Evolutionary conservation across 192 early-diverging fungal genomes (phyloP), one percentile per base, ranked within the genome.

Genomic region (Tieghemiomyces parasiticus): DNA sequence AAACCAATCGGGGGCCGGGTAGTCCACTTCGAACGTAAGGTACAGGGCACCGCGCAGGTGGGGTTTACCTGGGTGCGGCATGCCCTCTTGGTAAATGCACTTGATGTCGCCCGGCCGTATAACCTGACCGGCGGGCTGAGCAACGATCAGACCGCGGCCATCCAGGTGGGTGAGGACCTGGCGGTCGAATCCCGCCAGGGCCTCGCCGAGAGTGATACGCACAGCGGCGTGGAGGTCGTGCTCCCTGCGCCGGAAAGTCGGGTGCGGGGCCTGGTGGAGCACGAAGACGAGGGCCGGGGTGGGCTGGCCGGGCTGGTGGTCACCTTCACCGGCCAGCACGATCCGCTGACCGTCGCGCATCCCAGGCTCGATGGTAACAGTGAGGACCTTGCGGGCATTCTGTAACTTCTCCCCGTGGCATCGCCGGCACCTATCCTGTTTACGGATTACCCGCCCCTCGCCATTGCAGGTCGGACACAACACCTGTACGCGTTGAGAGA

Each of bases 221-320:
- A 84, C 82, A 34, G 82, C 79, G 64, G 80, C 81, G 35, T 85
- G 75, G 48, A 99, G 74, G 70, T 97, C 89, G 30, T 83, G 75
- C 16, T 87, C 91, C 52, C 79, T 72, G 34, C 94, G 80, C 54
- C 82, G 78, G 73, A 99, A 94, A 9, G 75, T 61, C 10, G 72
- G 69, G 64, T 99, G 92, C 29, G 75, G 64, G 62, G 86, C 87
- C 70, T 93, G 84, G 58, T 90, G 77, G 24, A 99, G 68, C 22
- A 92, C 87, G 75, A 99, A 87, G 54, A 94, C 80, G 22, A 97
- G 84, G 68, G 97, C 94, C 31, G 88, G 91, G 24, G 96, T 83
- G 32, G 88, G 82, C 52, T 90, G 74, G 60, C 83, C 92, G 2
- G 96, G 96, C 61, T 81, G 79, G 67, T 97, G 94, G 71, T 99